These are phyloP conservation scores for Cardamine chenopodiifolia DNA, from an alignment of 345 rosid genomes.

Conservation along the genomic window DNA sequence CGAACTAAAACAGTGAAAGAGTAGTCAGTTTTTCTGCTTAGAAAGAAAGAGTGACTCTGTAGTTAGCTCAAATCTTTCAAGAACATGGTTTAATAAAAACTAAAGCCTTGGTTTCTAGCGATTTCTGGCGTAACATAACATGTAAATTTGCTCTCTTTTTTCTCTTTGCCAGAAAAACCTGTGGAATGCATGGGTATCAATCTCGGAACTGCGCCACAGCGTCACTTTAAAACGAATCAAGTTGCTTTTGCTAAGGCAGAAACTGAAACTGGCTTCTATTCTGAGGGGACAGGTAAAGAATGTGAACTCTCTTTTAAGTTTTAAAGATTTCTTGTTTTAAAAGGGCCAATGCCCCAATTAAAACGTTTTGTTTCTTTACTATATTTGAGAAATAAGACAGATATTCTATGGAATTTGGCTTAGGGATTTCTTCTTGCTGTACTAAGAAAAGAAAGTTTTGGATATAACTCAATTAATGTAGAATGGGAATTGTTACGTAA, in stretches of 20 bases:
- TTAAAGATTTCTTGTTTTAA: constrained; percentile 23
- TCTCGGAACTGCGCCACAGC: constrained; percentile 75
- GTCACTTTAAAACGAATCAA: constrained; percentile 70
- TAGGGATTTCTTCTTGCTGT: constrained; percentile 12
- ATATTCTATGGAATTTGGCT: constrained; percentile 23
- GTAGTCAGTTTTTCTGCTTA: constrained; percentile 4
- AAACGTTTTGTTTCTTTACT: constrained; percentile 2
- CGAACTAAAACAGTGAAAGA: not conserved
- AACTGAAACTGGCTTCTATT: constrained; percentile 68
- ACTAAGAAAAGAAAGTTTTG: constrained; percentile 15
- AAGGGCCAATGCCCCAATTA: not conserved
- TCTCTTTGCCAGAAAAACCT: constrained; percentile 65
- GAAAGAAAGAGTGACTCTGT: not conserved
- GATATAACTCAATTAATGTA: constrained; percentile 8
- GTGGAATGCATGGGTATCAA: constrained; percentile 64
- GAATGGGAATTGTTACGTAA: not conserved
- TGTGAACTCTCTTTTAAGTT: constrained; percentile 18
- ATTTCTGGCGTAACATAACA: constrained; percentile 5
- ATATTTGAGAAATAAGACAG: constrained; percentile 7
- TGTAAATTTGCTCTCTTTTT: constrained; percentile 16
- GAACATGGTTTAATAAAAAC: constrained; percentile 14
- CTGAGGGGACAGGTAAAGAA: constrained; percentile 79
- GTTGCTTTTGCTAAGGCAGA: constrained; percentile 75
- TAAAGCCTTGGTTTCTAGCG: not conserved
- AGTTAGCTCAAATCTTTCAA: constrained; percentile 13